Base-by-base conservation (phyloP, 495 filamentous ascomycete species). In the Glutinoglossum americanum region DNA sequence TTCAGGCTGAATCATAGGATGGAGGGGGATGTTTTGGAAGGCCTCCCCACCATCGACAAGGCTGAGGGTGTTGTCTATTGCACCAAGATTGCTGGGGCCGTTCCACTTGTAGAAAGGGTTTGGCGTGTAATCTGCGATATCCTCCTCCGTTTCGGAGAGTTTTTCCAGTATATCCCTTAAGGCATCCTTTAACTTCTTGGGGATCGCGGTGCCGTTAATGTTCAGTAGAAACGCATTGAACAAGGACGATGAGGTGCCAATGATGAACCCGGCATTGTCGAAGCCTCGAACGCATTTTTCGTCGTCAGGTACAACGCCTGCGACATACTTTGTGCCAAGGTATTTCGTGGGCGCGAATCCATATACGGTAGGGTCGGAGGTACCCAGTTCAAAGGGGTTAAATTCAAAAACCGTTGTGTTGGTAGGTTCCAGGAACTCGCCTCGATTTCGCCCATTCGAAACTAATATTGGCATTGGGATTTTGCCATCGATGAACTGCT, bases 1-100 rank as follows among this genome's bases (percentile, higher is more conserved):
- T 30, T 67, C 33, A 0, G 87, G 86, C 62, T 94, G 87, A 64
- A 94, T 84, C 5, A 90, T 75, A 0, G 92, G 92, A 61, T 88
- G 76, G 1, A 95, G 73, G 0, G 90, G 89, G 54, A 95, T 80
- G 67, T 95, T 95, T 65, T 97, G 85, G 21, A 79, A 64, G 65
- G 95, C 90, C 65, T 85, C 76, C 47, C 89, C 90, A 33, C 90
- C 89, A 65, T 96, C 89, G 17, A 90, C 84, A 21, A 96, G 75
- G 32, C 82, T 84, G 25, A 97, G 77, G 51, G 76, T 68, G 30
- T 64, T 59, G 8, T 73, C 68, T 33, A 68, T 45, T 13, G 82
- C 74, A 30, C 74, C 76, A 0, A 72, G 78, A 64, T 87, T 89
- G 13, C 74, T 77, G 9, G 67, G 63, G 32, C 76, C 74, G 69